Percentiles rank a stretch among this genome's conserved stretches.
Evolutionary conservation across 257 asterid genomes (phyloP).

Genomic region (Leptodermis oblonga): DNA sequence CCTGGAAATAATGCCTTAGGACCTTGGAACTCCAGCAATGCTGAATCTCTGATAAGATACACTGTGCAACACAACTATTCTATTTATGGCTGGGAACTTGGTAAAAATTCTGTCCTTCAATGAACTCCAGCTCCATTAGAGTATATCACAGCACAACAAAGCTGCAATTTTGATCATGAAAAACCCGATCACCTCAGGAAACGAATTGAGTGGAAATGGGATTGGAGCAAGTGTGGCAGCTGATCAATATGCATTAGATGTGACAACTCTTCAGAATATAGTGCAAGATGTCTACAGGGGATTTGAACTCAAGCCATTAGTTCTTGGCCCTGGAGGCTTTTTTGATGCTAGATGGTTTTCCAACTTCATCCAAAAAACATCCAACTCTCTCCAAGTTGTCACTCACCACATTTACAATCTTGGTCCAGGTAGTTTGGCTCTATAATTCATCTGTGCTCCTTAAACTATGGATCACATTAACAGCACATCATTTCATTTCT

Average conservation of each 20-base stretch:
- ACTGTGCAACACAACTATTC: conserved; percentile 43
- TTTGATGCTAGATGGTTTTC: conserved; percentile 62
- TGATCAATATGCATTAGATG: conserved; percentile 60
- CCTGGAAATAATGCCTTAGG: conserved; percentile 43
- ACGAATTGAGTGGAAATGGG: conserved; percentile 79
- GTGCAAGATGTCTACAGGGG: conserved; percentile 52
- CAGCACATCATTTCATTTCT: neutral
- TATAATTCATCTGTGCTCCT: neutral
- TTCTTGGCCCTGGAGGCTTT: conserved; percentile 88
- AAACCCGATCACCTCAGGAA: conserved; percentile 62
- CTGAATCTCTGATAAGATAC: conserved; percentile 59
- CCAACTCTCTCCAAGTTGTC: conserved; percentile 52
- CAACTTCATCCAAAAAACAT: conserved; percentile 33
- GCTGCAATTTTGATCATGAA: no score
- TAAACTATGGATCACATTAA: no score
- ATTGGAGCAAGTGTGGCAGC: conserved; percentile 64
- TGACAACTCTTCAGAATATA: conserved; percentile 33
- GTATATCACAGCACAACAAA: neutral
- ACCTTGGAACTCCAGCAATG: conserved; percentile 78
- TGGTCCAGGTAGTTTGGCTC: conserved; percentile 63
- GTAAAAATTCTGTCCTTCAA: conserved; percentile 29
- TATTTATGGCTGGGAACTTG: conserved; percentile 90
- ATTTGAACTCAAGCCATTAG: conserved; percentile 41
- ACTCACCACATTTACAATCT: conserved; percentile 93
- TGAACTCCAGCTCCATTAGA: neutral